These are phyloP conservation scores for Fusarium nodosum DNA, from an alignment of 2,329 filamentous ascomycete genomes.

Conservation along the genomic window DNA sequence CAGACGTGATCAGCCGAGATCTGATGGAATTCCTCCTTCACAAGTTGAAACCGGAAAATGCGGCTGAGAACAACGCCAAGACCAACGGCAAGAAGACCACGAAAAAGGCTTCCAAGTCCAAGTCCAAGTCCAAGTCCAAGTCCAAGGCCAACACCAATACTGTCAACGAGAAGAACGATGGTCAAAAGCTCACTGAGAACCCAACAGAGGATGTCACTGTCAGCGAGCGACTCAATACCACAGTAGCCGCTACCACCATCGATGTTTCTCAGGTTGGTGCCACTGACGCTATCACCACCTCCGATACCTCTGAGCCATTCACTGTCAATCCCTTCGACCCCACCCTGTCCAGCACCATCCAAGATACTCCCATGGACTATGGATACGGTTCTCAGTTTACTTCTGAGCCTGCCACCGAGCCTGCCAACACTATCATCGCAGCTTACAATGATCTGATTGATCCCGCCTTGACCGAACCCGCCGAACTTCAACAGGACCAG, in stretches of 20 bases:
- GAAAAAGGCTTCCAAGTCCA: conserved; percentile 4
- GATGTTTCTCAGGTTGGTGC: not conserved
- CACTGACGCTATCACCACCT: not conserved
- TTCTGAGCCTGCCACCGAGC: not conserved
- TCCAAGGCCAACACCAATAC: not conserved
- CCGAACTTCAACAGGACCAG: not conserved
- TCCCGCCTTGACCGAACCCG: not conserved
- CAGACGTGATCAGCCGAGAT: not conserved
- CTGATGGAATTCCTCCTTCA: not conserved
- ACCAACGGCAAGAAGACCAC: not conserved
- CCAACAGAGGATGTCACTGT: not conserved
- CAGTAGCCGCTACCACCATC: not conserved
- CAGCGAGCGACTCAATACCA: not conserved
- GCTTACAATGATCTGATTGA: not conserved
- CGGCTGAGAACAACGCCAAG: not conserved
- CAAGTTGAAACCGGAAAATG: not conserved
- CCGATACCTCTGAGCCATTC: not conserved
- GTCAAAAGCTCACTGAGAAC: not conserved
- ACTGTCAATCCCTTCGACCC: not conserved
- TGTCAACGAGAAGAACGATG: not conserved
- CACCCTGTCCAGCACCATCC: not conserved
- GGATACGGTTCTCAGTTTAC: not conserved
- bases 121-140: conserved; percentile 1
- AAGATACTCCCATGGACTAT: not conserved
- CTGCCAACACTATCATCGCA: not conserved